phyloP scores from a whole-genome alignment of 2,329 filamentous ascomycete species.

The Sclerotinia nivalis region DNA sequence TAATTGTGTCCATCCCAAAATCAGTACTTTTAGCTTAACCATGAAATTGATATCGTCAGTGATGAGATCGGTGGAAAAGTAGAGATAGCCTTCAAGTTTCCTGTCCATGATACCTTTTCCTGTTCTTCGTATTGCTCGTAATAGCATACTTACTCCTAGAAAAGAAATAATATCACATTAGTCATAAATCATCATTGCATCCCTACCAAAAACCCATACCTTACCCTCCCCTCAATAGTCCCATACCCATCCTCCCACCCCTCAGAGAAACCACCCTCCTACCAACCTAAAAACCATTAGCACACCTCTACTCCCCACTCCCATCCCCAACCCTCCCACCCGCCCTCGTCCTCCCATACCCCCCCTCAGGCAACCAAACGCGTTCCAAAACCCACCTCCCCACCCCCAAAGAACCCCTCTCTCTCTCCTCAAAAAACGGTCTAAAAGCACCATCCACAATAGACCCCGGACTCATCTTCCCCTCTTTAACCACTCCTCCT shows the following conservation, averaged over 20 bases:
- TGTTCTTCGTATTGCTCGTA: not conserved
- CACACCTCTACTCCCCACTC: not conserved
- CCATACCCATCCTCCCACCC: rapidly evolving
- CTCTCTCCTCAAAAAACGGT: constrained; percentile 15
- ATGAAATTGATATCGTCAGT: not conserved
- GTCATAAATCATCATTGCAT: not conserved
- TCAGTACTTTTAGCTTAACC: not conserved
- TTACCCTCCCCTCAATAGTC: too few relatives aligned
- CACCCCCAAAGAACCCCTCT: not conserved
- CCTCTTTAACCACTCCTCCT: not conserved
- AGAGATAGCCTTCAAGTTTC: too few relatives aligned
- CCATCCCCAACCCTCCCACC: not conserved
- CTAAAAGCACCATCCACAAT: constrained; percentile 18
- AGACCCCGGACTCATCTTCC: not conserved
- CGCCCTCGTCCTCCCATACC: not conserved
- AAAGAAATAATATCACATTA: not conserved
- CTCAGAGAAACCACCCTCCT: not conserved
- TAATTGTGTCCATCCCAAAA: not conserved
- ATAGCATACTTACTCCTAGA: not conserved
- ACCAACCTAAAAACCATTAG: not conserved
- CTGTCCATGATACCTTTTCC: not conserved
- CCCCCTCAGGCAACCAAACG: not conserved
- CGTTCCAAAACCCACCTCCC: not conserved
- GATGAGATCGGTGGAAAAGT: not conserved
- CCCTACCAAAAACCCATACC: not conserved